These are phyloP conservation scores for Beta lomatogona DNA, from an alignment of 179 eudicot species.

Conservation along the genomic window DNA sequence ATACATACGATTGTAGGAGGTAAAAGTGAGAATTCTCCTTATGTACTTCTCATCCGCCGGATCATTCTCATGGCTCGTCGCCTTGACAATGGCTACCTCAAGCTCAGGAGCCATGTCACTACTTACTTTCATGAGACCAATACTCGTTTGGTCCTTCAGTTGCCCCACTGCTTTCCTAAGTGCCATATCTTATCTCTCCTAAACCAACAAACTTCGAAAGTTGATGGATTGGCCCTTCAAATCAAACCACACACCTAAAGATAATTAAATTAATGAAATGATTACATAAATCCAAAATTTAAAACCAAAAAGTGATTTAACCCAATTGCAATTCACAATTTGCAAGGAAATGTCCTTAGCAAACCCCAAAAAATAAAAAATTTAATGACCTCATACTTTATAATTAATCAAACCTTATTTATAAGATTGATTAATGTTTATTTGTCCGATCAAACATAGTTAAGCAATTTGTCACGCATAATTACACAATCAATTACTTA, in stretches of 20 bases:
- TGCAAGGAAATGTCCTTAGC: not conserved
- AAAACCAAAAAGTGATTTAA: not conserved
- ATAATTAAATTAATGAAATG: constrained; percentile 11
- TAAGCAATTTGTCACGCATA: not conserved
- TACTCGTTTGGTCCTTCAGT: constrained; percentile 91
- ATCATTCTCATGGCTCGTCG: constrained; percentile 88
- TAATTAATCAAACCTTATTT: not conserved
- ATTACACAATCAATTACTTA: constrained; percentile 4
- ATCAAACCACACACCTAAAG: constrained; percentile 9
- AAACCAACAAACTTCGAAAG: not conserved
- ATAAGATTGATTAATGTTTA: no score
- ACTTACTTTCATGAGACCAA: constrained; percentile 79
- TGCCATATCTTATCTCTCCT: constrained; percentile 39
- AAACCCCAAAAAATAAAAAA: no score
- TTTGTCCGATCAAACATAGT: not conserved
- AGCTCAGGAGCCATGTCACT: constrained; percentile 90
- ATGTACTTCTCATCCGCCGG: constrained; percentile 82
- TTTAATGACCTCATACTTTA: not conserved
- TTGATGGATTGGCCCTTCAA: not conserved
- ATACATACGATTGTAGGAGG: constrained; percentile 70
- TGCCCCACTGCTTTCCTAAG: constrained; percentile 87
- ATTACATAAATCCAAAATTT: not conserved
- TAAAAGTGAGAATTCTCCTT: constrained; percentile 67
- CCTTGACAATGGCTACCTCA: constrained; percentile 85
- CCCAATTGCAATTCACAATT: no score